Evolutionary conservation across 164 flowering plant species (phyloP).

Genomic region (Aristolochia fimbriata): DNA sequence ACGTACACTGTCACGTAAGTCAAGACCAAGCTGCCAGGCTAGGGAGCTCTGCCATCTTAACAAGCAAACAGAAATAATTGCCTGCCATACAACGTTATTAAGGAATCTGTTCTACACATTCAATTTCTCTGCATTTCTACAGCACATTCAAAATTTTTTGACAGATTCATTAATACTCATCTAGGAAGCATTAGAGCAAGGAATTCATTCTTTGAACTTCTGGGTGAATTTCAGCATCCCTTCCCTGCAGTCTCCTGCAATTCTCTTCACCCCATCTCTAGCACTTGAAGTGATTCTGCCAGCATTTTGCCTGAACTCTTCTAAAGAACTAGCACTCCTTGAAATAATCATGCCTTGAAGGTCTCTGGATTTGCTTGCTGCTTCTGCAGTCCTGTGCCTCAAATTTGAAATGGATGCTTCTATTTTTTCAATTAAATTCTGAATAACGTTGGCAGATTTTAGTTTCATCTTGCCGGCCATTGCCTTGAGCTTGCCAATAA

Average conservation of each 20-base stretch:
- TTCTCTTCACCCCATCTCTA: constrained; percentile 57
- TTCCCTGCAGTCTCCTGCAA: constrained; percentile 67
- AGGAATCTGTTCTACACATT: too few relatives aligned
- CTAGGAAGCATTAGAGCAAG: background rate
- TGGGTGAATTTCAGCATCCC: constrained; percentile 77
- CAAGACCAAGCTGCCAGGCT: too few relatives aligned
- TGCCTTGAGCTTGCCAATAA: constrained; percentile 53
- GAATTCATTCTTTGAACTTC: constrained; percentile 55
- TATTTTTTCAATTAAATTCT: constrained; percentile 48
- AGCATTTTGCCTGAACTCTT: constrained; percentile 34
- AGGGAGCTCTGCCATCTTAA: too few relatives aligned
- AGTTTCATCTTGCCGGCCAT: constrained; percentile 52
- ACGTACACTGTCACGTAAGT: too few relatives aligned
- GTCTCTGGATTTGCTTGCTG: constrained; percentile 21
- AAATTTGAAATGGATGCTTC: constrained; percentile 27
- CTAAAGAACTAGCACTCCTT: constrained; percentile 28
- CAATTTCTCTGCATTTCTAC: background rate
- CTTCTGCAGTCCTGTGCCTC: constrained; percentile 28
- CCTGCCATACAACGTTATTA: too few relatives aligned
- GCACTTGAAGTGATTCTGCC: constrained; percentile 17
- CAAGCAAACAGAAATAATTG: too few relatives aligned
- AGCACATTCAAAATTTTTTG: background rate
- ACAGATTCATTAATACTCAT: background rate
- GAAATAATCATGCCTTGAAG: constrained; percentile 27
- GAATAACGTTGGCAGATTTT: constrained; percentile 38